These are phyloP conservation scores for Botrytis medusae DNA, from an alignment of 2,329 filamentous ascomycete genomes.

Conservation along the genomic window DNA sequence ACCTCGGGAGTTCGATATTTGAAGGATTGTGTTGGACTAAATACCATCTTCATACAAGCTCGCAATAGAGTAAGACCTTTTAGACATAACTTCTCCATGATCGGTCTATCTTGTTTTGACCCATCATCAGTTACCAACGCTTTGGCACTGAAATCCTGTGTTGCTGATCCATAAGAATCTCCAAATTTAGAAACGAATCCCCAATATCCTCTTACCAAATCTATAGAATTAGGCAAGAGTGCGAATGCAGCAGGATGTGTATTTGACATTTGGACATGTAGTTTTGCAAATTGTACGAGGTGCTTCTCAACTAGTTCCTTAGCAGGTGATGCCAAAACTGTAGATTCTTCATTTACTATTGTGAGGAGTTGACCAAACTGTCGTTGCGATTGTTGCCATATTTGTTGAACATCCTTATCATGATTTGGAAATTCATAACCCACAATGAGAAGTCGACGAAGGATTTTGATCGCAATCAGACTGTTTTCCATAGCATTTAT, in stretches of 20 bases:
- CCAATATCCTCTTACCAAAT: conserved; percentile 84
- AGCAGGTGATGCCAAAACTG: conserved; percentile 51
- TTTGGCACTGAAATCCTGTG: conserved; percentile 46
- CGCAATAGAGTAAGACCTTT: conserved; percentile 81
- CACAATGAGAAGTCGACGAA: conserved; percentile 74
- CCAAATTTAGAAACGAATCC: conserved; percentile 74
- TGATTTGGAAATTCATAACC: conserved; percentile 84
- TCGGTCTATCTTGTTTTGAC: conserved; percentile 55
- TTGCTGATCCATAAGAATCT: conserved; percentile 59
- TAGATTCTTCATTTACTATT: conserved; percentile 58
- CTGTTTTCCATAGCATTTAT: conserved; percentile 72
- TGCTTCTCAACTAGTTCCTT: conserved; percentile 76
- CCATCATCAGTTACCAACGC: conserved; percentile 48
- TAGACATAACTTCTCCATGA: conserved; percentile 77
- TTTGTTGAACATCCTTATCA: conserved; percentile 71
- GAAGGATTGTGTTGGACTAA: conserved; percentile 77
- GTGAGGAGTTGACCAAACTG: conserved; percentile 77
- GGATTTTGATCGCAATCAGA: conserved; percentile 72
- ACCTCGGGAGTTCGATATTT: conserved; percentile 74
- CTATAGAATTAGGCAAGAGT: conserved; percentile 74
- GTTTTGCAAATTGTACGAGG: conserved; percentile 83
- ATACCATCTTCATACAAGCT: conserved; percentile 81
- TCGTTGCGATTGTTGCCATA: conserved; percentile 76
- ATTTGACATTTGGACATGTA: conserved; percentile 84
- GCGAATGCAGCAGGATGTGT: conserved; percentile 80